A percentile compares a stretch with the other conserved stretches of the same genome.
These are phyloP conservation scores for Carpinus viminea DNA, from an alignment of 306 rosid genomes.

Conservation along the genomic window DNA sequence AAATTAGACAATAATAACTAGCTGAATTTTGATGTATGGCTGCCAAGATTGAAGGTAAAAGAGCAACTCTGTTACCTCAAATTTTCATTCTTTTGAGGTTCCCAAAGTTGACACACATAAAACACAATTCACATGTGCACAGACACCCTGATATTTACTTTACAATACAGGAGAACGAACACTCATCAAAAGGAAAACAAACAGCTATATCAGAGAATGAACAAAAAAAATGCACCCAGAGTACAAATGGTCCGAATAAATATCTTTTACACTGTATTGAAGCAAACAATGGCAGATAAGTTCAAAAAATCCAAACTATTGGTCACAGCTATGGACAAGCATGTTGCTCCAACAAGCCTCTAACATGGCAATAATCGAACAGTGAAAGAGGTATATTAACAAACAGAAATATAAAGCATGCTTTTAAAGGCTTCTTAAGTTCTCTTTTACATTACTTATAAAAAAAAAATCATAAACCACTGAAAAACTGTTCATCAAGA, in stretches of 20 bases:
- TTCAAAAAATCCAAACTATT: neutral
- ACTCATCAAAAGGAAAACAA: neutral
- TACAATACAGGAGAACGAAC: too few relatives aligned
- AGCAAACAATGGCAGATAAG: neutral
- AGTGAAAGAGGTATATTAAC: neutral
- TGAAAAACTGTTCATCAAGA: neutral
- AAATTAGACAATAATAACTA: neutral
- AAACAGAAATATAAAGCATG: neutral
- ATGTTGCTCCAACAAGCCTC: neutral
- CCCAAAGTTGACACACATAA: neutral
- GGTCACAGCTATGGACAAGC: neutral
- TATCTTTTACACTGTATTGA: neutral
- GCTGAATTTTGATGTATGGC: neutral
- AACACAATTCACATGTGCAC: neutral
- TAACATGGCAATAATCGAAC: neutral
- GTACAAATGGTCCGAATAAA: neutral
- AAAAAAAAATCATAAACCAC: neutral
- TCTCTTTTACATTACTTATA: too few relatives aligned
- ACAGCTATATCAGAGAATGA: neutral
- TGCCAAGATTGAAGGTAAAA: neutral
- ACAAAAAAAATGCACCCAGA: neutral
- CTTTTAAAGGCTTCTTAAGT: neutral
- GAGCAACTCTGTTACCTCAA: neutral
- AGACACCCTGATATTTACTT: neutral
- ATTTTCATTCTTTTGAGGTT: neutral